Percentiles rank a stretch among this genome's conserved stretches.
These are phyloP conservation scores for Gossypium raimondii DNA, from an alignment of 345 rosid species.

Conservation along the genomic window DNA sequence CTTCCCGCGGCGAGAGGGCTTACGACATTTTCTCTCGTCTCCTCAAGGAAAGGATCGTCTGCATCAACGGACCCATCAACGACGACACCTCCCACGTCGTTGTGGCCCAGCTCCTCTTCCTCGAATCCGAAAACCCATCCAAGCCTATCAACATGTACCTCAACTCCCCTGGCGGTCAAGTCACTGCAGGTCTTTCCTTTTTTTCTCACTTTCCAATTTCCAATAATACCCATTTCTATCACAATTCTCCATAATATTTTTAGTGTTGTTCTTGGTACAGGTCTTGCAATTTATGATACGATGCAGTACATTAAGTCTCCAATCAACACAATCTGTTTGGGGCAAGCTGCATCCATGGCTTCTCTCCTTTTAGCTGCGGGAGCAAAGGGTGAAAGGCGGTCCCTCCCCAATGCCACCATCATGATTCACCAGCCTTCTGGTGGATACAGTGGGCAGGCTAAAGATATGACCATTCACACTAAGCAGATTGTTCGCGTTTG, in stretches of 20 bases:
- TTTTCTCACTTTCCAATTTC: not conserved
- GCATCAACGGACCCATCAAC: conserved; percentile 92
- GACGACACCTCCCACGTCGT: conserved; percentile 97
- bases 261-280: conserved; percentile 27
- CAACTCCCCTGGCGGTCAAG: conserved; percentile 98
- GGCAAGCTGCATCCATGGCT: conserved; percentile 99
- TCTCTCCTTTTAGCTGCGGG: conserved; percentile 95
- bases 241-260: not conserved
- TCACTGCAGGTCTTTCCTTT: conserved; percentile 72
- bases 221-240: not conserved
- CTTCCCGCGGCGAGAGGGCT: conserved; percentile 97
- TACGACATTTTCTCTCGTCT: conserved; percentile 95
- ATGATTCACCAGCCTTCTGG: conserved; percentile 99
- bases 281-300: conserved; percentile 95
- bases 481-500: conserved; percentile 93
- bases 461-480: conserved; percentile 90
- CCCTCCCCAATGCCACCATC: conserved; percentile 88
- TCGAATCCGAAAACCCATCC: conserved; percentile 94
- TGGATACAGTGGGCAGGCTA: conserved; percentile 96
- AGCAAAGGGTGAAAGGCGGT: conserved; percentile 79
- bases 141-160: conserved; percentile 98
- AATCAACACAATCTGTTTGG: conserved; percentile 81
- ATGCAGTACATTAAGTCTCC: conserved; percentile 97
- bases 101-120: conserved; percentile 98
- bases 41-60: conserved; percentile 89